Evolutionary conservation across 23 red algal genomes (phyloP).

Genomic region (Rhodosorus marinus): DNA sequence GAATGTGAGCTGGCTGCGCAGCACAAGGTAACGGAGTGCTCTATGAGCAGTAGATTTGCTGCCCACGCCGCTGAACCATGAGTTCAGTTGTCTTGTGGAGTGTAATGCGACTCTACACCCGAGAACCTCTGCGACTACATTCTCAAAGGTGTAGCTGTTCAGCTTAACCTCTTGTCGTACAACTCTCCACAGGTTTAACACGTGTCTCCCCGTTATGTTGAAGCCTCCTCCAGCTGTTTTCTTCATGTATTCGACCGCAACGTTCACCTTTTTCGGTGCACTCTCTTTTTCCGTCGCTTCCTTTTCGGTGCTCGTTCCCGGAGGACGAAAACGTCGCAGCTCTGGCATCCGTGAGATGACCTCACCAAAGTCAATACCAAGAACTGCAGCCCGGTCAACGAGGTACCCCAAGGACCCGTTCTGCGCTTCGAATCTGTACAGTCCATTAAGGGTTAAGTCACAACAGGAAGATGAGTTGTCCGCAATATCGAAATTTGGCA

Average conservation of each 20-base stretch:
- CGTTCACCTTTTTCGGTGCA: conserved; percentile 1
- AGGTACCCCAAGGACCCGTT: conserved; percentile 52
- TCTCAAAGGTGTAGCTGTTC: conserved; percentile 39
- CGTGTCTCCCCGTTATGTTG: conserved; percentile 64
- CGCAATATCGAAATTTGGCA: too few species aligned
- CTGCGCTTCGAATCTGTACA: too few species aligned
- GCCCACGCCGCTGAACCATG: conserved; percentile 12
- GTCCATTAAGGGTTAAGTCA: too few species aligned
- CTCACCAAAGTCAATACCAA: conserved; percentile 16
- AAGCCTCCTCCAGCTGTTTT: conserved; percentile 24
- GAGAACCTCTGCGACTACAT: conserved; percentile 41
- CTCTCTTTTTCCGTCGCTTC: neutral
- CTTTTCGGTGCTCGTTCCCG: conserved; percentile 18
- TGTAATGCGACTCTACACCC: conserved; percentile 33
- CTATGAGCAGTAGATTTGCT: conserved; percentile 4
- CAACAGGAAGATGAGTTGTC: too few species aligned
- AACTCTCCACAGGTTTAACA: conserved; percentile 79
- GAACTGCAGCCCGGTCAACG: conserved; percentile 47
- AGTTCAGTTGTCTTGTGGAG: conserved; percentile 14
- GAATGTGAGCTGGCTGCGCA: conserved; percentile 9
- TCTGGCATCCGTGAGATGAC: conserved; percentile 13
- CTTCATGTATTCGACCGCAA: conserved; percentile 1
- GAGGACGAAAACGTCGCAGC: neutral
- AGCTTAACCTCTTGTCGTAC: conserved; percentile 66
- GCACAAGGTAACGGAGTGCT: conserved; percentile 12